Conservation (phyloP, 2,329 filamentous ascomycete genomes). For the Neofusicoccum parvum region DNA sequence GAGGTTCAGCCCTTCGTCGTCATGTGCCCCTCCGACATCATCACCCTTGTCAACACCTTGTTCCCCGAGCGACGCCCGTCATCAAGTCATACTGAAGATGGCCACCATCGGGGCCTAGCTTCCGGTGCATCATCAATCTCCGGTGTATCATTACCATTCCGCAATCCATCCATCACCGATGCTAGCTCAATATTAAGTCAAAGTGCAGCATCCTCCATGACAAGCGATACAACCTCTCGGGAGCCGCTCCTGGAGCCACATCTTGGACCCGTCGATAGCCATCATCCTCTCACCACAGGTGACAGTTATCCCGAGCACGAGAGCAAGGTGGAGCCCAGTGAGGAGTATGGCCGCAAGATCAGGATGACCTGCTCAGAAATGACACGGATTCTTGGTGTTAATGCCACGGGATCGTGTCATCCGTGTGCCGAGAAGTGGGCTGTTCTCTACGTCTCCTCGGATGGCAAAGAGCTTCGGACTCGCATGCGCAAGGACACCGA, state of each 20-base stretch:
- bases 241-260: slow-evolving; percentile 61
- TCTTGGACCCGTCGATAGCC: slow-evolving; percentile 25
- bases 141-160: slow-evolving; percentile 54
- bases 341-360: slow-evolving; percentile 53
- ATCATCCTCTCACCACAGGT: background rate
- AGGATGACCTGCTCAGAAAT: slow-evolving; percentile 72
- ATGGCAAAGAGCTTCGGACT: slow-evolving; percentile 69
- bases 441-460: slow-evolving; percentile 74
- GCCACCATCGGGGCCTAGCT: slow-evolving; percentile 46
- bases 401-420: slow-evolving; percentile 69
- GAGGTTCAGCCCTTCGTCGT: slow-evolving; percentile 81
- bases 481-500: slow-evolving; percentile 73
- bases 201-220: slow-evolving; percentile 67
- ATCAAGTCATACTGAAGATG: slow-evolving; percentile 54
- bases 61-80: slow-evolving; percentile 74
- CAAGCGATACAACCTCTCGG: slow-evolving; percentile 70
- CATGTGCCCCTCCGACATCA: slow-evolving; percentile 75
- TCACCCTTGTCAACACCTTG: slow-evolving; percentile 78
- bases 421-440: slow-evolving; percentile 84
- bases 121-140: slow-evolving; percentile 52
- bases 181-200: slow-evolving; percentile 72
- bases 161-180: slow-evolving; percentile 59
- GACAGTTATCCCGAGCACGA: slow-evolving; percentile 36
- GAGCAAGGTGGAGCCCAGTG: slow-evolving; percentile 52
- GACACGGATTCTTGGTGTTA: slow-evolving; percentile 64